Percentiles rank a stretch among this genome's conserved stretches.
These are phyloP conservation scores for Phoma herbarum DNA, from an alignment of 2,329 filamentous ascomycete species.

Conservation along the genomic window DNA sequence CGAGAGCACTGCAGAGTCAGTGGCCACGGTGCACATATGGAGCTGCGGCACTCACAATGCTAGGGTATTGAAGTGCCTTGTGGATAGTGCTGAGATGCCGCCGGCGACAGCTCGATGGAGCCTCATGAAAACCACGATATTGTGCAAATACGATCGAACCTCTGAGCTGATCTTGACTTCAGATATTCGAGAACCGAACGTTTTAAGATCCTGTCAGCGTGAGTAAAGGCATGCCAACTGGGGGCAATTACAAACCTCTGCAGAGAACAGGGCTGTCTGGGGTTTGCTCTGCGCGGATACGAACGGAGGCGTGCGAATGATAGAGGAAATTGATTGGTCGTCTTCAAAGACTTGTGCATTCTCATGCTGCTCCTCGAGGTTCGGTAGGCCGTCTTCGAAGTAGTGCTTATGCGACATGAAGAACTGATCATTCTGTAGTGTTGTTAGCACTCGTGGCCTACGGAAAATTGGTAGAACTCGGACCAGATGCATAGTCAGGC, in stretches of 20 bases:
- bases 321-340: slow-evolving; percentile 48
- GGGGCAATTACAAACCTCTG: slow-evolving; percentile 52
- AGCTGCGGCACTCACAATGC: slow-evolving; percentile 58
- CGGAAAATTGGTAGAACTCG: slow-evolving; percentile 49
- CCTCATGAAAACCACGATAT: slow-evolving; percentile 85
- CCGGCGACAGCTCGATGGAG: slow-evolving; percentile 84
- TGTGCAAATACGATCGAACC: slow-evolving; percentile 83
- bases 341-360: slow-evolving; percentile 37
- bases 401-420: slow-evolving; percentile 89
- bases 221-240: slow-evolving; percentile 2
- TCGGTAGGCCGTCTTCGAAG: slow-evolving; percentile 73
- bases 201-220: slow-evolving; percentile 60
- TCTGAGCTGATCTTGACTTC: slow-evolving; percentile 75
- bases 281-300: slow-evolving; percentile 24
- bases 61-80: slow-evolving; percentile 76
- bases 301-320: slow-evolving; percentile 45
- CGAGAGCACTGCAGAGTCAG: slow-evolving; percentile 65
- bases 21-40: background rate
- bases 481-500: slow-evolving; percentile 56
- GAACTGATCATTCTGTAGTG: slow-evolving; percentile 80
- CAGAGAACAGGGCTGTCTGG: slow-evolving; percentile 51
- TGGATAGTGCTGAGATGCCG: slow-evolving; percentile 80
- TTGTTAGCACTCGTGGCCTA: slow-evolving; percentile 25
- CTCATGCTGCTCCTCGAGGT: slow-evolving; percentile 68
- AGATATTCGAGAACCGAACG: slow-evolving; percentile 66